phyloP scores from a whole-genome alignment of 2,329 filamentous ascomycete genomes.

The Calonectria montana region DNA sequence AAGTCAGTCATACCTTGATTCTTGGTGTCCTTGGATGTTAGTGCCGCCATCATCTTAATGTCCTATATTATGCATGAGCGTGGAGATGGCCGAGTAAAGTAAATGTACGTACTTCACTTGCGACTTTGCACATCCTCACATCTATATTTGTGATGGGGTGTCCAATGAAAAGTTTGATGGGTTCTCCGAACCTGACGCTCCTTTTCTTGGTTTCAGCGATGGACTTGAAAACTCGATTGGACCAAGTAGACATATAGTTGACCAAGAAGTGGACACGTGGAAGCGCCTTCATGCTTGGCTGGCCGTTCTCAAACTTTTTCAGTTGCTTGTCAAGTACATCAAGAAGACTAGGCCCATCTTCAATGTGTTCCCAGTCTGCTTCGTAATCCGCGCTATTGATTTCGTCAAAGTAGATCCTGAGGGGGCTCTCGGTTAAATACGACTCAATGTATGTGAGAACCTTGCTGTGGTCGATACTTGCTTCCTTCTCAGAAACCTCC shows the following conservation, averaged over 20 bases:
- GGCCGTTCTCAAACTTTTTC: constrained; percentile 57
- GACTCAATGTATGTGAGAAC: constrained; percentile 83
- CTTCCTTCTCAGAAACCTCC: constrained; percentile 82
- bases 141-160: constrained; percentile 64
- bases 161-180: constrained; percentile 58
- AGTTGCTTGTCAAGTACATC: constrained; percentile 63
- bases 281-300: constrained; percentile 62
- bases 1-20: constrained; percentile 49
- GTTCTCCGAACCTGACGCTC: constrained; percentile 74
- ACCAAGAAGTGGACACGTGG: constrained; percentile 74
- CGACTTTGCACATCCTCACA: constrained; percentile 62
- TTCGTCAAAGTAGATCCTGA: constrained; percentile 70
- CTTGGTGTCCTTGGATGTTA: constrained; percentile 51
- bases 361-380: constrained; percentile 56
- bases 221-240: constrained; percentile 71
- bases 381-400: constrained; percentile 63
- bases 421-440: constrained; percentile 73
- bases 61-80: constrained; percentile 44
- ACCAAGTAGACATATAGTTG: constrained; percentile 66
- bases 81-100: background rate
- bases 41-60: constrained; percentile 53
- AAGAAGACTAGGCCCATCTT: constrained; percentile 58
- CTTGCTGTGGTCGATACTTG: constrained; percentile 77
- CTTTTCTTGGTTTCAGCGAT: constrained; percentile 77
- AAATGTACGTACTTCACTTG: constrained; percentile 46